Percentiles rank a stretch among this genome's conserved stretches.
phyloP scores from a whole-genome alignment of 352 stramenopile species.

The Blastocystis sp. region DNA sequence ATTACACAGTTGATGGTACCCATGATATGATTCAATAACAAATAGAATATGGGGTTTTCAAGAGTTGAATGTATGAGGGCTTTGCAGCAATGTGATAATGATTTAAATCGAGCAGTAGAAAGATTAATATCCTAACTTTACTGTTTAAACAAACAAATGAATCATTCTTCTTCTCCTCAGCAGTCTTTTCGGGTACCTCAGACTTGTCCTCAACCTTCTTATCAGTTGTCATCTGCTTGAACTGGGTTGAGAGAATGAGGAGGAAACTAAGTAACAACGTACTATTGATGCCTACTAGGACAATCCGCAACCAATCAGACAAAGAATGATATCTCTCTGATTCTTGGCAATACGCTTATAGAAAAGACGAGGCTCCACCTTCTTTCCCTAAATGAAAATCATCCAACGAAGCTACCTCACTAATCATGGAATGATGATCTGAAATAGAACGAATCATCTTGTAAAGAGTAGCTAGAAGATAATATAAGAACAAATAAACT shows the following conservation, averaged over 20 bases:
- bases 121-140: not conserved
- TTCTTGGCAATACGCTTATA: slow-evolving; percentile 58
- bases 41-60: slow-evolving; percentile 26
- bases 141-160: slow-evolving; percentile 37
- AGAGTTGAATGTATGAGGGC: slow-evolving; percentile 4
- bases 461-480: not conserved
- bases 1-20: slow-evolving; percentile 26
- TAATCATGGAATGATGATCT: not conserved
- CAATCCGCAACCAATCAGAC: slow-evolving; percentile 3
- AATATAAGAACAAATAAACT: no score
- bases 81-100: not conserved
- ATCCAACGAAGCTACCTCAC: not conserved
- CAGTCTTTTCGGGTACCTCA: slow-evolving; percentile 18
- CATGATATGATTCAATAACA: not conserved
- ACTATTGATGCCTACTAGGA: not conserved
- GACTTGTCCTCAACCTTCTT: not conserved
- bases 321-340: slow-evolving; percentile 59
- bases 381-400: not conserved
- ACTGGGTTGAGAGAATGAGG: slow-evolving; percentile 14
- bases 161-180: slow-evolving; percentile 58
- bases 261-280: not conserved
- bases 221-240: slow-evolving; percentile 12
- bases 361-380: not conserved
- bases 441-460: slow-evolving; percentile 10
- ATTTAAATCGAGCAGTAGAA: slow-evolving; percentile 34